Evolutionary conservation across 345 rosid species (phyloP).

Genomic region (Limnanthes douglasii): DNA sequence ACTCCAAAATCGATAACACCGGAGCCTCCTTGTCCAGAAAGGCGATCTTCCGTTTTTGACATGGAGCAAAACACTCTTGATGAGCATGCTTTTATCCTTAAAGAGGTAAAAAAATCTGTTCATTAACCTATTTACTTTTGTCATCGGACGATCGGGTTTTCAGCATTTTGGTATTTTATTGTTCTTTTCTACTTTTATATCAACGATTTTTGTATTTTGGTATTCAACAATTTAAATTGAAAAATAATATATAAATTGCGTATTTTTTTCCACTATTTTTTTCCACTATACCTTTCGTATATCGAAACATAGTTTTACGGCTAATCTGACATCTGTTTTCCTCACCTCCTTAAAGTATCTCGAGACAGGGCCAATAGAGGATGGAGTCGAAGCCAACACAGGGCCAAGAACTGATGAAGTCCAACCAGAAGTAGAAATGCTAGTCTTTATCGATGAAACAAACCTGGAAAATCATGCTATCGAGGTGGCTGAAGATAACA

Average conservation of each 20-base stretch:
- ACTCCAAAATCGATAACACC: constrained; percentile 65
- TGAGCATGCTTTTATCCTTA: constrained; percentile 10
- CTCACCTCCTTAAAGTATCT: constrained; percentile 12
- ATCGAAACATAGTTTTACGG: too few relatives aligned
- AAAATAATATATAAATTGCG: too few relatives aligned
- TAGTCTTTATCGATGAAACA: constrained; percentile 8
- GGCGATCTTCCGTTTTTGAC: constrained; percentile 20
- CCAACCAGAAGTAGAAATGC: constrained; percentile 21
- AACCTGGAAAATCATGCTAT: constrained; percentile 13
- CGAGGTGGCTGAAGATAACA: constrained; percentile 13
- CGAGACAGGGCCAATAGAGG: constrained; percentile 17
- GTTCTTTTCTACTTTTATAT: too few relatives aligned
- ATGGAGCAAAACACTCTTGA: constrained; percentile 9
- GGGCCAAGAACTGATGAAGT: too few relatives aligned
- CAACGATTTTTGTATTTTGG: too few relatives aligned
- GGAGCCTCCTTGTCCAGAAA: constrained; percentile 36
- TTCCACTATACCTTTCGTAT: too few relatives aligned
- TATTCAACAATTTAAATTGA: too few relatives aligned
- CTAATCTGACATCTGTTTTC: constrained; percentile 9
- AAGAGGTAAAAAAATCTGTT: constrained; percentile 53
- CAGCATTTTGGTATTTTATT: too few relatives aligned
- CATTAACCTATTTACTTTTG: too few relatives aligned
- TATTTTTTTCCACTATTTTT: too few relatives aligned
- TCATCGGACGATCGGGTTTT: too few relatives aligned
- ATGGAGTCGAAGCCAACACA: too few relatives aligned